Conservation (phyloP, 768 basidiomycete genomes). For the Boletus sp. region DNA sequence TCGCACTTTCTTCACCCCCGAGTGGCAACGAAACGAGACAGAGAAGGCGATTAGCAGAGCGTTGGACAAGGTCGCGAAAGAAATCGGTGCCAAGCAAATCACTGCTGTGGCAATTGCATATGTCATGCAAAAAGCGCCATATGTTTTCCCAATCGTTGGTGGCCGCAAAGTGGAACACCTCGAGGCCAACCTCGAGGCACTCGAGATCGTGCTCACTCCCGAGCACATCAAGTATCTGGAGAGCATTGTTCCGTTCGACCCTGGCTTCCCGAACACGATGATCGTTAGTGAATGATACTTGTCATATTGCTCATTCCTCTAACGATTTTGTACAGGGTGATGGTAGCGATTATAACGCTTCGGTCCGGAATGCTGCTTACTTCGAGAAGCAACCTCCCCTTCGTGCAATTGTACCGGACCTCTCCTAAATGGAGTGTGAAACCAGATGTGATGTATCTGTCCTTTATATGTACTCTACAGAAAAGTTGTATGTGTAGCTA, state of each 20-base stretch:
- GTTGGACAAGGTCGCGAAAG: conserved; percentile 30
- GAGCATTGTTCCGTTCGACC: conserved; percentile 40
- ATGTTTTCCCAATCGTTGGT: no score
- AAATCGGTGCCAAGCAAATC: no score
- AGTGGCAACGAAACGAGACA: conserved; percentile 21
- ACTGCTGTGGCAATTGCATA: no score
- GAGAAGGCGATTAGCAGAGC: conserved; percentile 43
- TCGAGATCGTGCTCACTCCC: conserved; percentile 43
- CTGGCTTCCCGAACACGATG: conserved; percentile 40
- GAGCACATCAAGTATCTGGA: conserved; percentile 50
- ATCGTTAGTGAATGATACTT: background rate
- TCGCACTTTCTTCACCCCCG: no score
- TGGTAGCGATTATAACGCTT: conserved; percentile 12
- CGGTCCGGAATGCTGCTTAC: conserved; percentile 11
- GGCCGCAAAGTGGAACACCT: conserved; percentile 51
- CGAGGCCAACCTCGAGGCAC: conserved; percentile 47
- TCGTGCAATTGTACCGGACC: conserved; percentile 1
- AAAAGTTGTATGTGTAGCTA: background rate
- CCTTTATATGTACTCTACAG: background rate
- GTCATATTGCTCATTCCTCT: background rate
- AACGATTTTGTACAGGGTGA: conserved; percentile 21
- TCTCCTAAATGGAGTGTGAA: background rate
- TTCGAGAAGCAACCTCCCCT: conserved; percentile 20
- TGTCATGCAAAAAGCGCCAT: no score
- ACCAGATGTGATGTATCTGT: no score